phyloP scores from a whole-genome alignment of 2,329 filamentous ascomycete species.

The Fusarium sp. region DNA sequence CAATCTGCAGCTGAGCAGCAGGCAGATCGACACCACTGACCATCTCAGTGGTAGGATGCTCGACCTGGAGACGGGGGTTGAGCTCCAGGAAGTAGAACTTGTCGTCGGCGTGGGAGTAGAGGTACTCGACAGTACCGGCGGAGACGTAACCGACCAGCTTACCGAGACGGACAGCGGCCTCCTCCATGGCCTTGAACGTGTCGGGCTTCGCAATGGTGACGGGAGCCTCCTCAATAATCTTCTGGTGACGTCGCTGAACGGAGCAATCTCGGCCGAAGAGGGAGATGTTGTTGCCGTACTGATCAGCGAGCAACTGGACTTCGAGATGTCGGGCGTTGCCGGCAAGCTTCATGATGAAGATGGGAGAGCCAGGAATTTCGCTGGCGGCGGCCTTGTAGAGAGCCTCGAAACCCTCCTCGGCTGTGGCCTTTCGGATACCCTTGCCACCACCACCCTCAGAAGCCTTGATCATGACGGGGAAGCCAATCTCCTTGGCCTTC shows the following conservation, averaged over 20 bases:
- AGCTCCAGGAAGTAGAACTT: slow-evolving; percentile 99
- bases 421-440: slow-evolving; percentile 95
- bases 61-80: slow-evolving; percentile 98
- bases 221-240: slow-evolving; percentile 99
- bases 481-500: slow-evolving; percentile 91
- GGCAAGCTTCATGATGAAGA: slow-evolving; percentile 99
- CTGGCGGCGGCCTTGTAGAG: slow-evolving; percentile 96
- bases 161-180: slow-evolving; percentile 93
- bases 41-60: slow-evolving; percentile 99
- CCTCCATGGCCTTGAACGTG: slow-evolving; percentile 97
- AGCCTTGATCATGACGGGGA: slow-evolving; percentile 99
- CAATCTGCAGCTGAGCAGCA: slow-evolving; percentile 96
- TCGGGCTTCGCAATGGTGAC: slow-evolving; percentile 92
- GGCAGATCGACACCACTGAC: slow-evolving; percentile 97
- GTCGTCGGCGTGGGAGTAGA: slow-evolving; percentile 97
- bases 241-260: slow-evolving; percentile 97
- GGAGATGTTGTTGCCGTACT: slow-evolving; percentile 99
- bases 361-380: slow-evolving; percentile 97
- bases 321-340: slow-evolving; percentile 97
- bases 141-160: slow-evolving; percentile 97
- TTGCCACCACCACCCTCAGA: slow-evolving; percentile 99
- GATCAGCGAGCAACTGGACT: slow-evolving; percentile 95
- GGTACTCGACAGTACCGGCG: slow-evolving; percentile 97
- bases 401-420: slow-evolving; percentile 84
- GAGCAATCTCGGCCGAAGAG: slow-evolving; percentile 99